Evolutionary conservation across 179 eudicot genomes (phyloP).

Genomic region (Pouteria campechiana): DNA sequence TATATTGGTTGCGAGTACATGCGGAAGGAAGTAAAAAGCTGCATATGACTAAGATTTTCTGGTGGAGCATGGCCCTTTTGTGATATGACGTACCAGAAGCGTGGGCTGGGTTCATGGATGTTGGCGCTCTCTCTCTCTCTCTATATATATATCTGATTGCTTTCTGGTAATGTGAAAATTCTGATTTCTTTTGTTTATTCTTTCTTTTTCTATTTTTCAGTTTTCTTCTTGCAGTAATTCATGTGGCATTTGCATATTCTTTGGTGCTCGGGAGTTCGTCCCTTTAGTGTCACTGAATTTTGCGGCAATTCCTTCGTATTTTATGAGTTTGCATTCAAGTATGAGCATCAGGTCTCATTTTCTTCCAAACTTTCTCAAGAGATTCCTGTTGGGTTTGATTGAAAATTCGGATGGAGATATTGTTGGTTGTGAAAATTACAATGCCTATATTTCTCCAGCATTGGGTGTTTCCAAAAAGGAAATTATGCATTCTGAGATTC

Average conservation of each 20-base stretch:
- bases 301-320: slow-evolving; percentile 49
- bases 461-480: slow-evolving; percentile 3
- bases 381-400: background rate
- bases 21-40: too few relatives aligned
- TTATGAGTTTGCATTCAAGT: slow-evolving; percentile 36
- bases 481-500: slow-evolving; percentile 4
- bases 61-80: too few relatives aligned
- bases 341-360: slow-evolving; percentile 31
- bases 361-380: slow-evolving; percentile 8
- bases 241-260: slow-evolving; percentile 43
- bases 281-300: slow-evolving; percentile 47
- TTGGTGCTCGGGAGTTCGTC: slow-evolving; percentile 27
- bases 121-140: too few relatives aligned
- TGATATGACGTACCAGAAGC: background rate
- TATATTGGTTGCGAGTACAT: too few relatives aligned
- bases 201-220: slow-evolving; percentile 23
- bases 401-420: slow-evolving; percentile 9
- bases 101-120: background rate
- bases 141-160: too few relatives aligned
- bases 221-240: slow-evolving; percentile 9
- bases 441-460: slow-evolving; percentile 8
- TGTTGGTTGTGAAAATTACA: slow-evolving; percentile 8
- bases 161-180: background rate
- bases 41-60: too few relatives aligned
- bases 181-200: background rate